Percentiles rank a stretch among this genome's conserved stretches.
Conservation (phyloP, 2,329 filamentous ascomycete species). For the Penicillium sp. region DNA sequence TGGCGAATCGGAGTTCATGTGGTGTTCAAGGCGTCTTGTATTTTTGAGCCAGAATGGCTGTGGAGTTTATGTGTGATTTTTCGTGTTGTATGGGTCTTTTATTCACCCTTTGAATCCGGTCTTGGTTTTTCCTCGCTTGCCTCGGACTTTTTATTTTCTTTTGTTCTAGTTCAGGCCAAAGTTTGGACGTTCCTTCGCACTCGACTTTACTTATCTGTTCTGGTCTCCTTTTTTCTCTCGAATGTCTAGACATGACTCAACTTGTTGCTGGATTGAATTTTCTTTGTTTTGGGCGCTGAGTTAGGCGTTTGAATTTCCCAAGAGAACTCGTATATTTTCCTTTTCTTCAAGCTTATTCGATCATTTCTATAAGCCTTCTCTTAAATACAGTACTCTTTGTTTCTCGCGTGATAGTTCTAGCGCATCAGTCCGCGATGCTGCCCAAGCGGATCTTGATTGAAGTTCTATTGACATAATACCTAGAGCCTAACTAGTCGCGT, state of each 20-base stretch:
- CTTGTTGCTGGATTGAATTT: not conserved
- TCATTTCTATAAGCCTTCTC: not conserved
- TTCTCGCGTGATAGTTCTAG: too few species aligned
- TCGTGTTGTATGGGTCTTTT: slow-evolving; percentile 7
- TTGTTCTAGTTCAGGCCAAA: slow-evolving; percentile 9
- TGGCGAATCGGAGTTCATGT: slow-evolving; percentile 19
- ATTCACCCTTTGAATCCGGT: not conserved
- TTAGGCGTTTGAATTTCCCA: not conserved
- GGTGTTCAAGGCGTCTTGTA: slow-evolving; percentile 10
- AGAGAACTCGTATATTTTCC: not conserved
- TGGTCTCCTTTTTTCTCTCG: not conserved
- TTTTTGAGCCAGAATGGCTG: not conserved
- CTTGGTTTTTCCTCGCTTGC: not conserved
- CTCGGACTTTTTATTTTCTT: slow-evolving; percentile 2
- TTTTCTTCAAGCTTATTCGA: not conserved
- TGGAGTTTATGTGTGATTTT: slow-evolving; percentile 3
- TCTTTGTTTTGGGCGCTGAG: not conserved
- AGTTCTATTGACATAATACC: too few species aligned
- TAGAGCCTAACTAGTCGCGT: too few species aligned
- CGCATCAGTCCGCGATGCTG: too few species aligned
- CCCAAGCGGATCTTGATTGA: too few species aligned
- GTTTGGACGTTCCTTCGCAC: slow-evolving; percentile 1
- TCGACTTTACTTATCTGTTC: not conserved
- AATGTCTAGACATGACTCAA: not conserved
- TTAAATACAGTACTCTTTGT: too few species aligned